Base-by-base conservation (phyloP, 2,329 filamentous ascomycete genomes). In the Ascochyta koolunga region DNA sequence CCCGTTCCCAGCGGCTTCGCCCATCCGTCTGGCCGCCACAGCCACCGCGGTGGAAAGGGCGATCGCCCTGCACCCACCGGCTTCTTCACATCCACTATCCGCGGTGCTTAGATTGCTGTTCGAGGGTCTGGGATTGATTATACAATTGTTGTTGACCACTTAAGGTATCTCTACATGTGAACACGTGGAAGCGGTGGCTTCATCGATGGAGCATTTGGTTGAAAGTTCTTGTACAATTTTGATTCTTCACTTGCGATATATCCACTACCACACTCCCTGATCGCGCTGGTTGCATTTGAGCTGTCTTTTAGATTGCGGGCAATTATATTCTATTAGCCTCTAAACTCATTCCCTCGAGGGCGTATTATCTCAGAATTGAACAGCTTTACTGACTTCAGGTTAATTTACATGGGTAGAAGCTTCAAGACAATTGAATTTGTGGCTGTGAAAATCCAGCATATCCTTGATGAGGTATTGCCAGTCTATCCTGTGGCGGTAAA, bases 221-320 rank as follows among this genome's bases (percentile, higher is more conserved):
- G 24, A 42, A 45, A 8, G 16, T 45, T 40, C 39, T 50, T 50
- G 39, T 50, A 47, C 24, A 39, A 25, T 24, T 48, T 50, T 35
- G 19, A 25, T n/a, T 18, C 35, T 44, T n/a, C n/a, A 22, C 19
- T 19, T 15, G 39, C 39, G 22, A 19, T 22, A 31, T 32, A 33
- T 33, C 47, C 25, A 50, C 40, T 39, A 16, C 33, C 40, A 45
- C 49, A 51, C 41, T 51, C 49, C 16, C 45, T 51, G 49, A 51
- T 45, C 40, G 49, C 49, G 49, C 41, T 51, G 49, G 41, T 29
- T 45, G 35, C 35, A 40, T 35, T 18, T 11, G 41, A 35, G 9
- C 16, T 40, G 40, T 16, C 31, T 36, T 36, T 29, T 45, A 45
- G 16, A 45, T 29, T 40, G 35, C 16, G 16, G 39, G n/a, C 16